Evolutionary conservation across 1,284 basidiomycete genomes (phyloP).

Genomic region (Leccinum ponderosum): DNA sequence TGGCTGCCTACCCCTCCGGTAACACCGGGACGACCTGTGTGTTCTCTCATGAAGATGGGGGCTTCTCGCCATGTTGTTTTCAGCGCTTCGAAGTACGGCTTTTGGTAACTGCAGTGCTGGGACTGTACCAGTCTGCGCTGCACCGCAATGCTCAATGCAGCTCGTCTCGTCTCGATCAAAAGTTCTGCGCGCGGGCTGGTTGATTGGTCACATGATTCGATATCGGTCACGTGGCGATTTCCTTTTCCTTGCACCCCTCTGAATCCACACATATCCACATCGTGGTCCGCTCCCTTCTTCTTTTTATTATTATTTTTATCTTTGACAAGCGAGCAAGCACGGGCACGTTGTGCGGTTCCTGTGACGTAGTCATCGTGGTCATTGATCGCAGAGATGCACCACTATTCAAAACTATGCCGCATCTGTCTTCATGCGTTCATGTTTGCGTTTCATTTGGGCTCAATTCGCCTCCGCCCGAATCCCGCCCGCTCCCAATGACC

Average conservation of each 20-base stretch:
- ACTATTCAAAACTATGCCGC: slow-evolving; percentile 1
- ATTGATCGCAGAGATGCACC: slow-evolving; percentile 7
- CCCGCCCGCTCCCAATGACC: slow-evolving; percentile 25
- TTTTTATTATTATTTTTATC: background rate
- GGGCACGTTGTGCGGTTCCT: slow-evolving; percentile 21
- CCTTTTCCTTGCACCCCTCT: background rate
- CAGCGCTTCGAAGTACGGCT: background rate
- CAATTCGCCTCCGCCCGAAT: slow-evolving; percentile 25
- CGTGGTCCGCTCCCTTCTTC: slow-evolving; percentile 5
- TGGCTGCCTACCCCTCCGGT: background rate
- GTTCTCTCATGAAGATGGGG: background rate
- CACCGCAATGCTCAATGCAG: background rate
- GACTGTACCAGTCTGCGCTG: background rate
- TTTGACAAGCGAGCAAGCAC: background rate
- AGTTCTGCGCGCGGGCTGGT: background rate
- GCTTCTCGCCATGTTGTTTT: background rate
- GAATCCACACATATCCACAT: slow-evolving; percentile 16
- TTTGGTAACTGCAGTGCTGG: background rate
- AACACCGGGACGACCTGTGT: background rate
- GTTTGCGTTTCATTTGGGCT: background rate
- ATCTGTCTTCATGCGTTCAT: slow-evolving; percentile 11
- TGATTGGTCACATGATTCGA: slow-evolving; percentile 5
- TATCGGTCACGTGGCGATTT: slow-evolving; percentile 4
- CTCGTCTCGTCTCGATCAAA: background rate
- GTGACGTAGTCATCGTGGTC: slow-evolving; percentile 23